A percentile compares a stretch with the other conserved stretches of the same genome.
Conservation (phyloP, 352 stramenopile species). For the Thraustochytrium sp. region DNA sequence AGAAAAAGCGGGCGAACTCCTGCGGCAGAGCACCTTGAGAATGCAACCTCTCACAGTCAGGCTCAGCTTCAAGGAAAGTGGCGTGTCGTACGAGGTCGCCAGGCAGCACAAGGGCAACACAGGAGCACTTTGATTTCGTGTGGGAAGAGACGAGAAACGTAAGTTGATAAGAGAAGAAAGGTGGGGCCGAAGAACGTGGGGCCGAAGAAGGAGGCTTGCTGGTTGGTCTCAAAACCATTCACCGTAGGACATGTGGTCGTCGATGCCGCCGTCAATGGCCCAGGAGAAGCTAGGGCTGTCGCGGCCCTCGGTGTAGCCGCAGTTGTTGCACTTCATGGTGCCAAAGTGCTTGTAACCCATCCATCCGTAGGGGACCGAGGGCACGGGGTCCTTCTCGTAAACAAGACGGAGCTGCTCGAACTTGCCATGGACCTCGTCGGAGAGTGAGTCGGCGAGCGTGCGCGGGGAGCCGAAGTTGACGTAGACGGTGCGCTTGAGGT, state of each 20-base stretch:
- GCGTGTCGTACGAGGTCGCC: too few species aligned
- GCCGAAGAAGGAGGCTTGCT: too few species aligned
- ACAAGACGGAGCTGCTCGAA: not conserved
- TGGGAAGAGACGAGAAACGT: too few species aligned
- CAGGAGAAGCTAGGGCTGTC: not conserved
- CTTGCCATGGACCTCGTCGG: not conserved
- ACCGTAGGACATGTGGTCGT: not conserved
- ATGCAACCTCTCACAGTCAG: too few species aligned
- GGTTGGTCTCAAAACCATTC: not conserved
- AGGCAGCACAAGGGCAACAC: too few species aligned
- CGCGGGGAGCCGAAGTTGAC: conserved; percentile 33
- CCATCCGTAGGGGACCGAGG: conserved; percentile 19
- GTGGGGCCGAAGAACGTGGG: too few species aligned
- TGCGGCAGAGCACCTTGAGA: too few species aligned
- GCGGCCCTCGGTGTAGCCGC: conserved; percentile 12
- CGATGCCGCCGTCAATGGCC: not conserved
- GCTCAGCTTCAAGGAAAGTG: too few species aligned
- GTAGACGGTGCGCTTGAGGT: not conserved
- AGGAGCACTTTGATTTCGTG: too few species aligned
- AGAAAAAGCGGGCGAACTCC: too few species aligned
- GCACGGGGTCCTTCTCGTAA: not conserved
- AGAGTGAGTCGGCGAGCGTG: not conserved
- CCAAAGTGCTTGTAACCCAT: conserved; percentile 35
- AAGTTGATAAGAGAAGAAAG: too few species aligned
- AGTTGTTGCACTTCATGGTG: conserved; percentile 4